Evolutionary conservation across 495 filamentous ascomycete species (phyloP).

Genomic region (Barbatosphaeria neglecta): DNA sequence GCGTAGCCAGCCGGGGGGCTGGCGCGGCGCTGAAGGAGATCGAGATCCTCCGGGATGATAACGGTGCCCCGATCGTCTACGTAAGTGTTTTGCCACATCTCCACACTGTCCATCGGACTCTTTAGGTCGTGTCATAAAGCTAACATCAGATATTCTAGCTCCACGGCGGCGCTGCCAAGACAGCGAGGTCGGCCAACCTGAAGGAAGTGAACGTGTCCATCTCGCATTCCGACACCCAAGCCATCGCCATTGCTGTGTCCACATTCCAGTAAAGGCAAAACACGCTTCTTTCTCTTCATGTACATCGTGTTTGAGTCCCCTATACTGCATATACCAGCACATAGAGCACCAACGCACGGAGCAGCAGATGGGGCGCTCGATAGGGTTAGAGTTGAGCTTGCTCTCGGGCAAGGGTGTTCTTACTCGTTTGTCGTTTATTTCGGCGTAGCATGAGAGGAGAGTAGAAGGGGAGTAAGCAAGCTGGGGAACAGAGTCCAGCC

Average conservation of each 20-base stretch:
- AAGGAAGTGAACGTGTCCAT: constrained; percentile 86
- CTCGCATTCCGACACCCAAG: constrained; percentile 83
- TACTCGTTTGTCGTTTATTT: too few species aligned
- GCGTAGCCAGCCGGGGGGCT: constrained; percentile 73
- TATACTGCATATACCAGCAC: too few species aligned
- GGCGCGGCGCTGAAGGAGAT: constrained; percentile 89
- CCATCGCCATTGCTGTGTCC: constrained; percentile 85
- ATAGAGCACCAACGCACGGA: too few species aligned
- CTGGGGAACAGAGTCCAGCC: too few species aligned
- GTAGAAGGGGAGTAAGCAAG: too few species aligned
- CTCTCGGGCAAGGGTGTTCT: too few species aligned
- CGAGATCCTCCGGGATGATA: constrained; percentile 72
- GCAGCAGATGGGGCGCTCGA: too few species aligned
- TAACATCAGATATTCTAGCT: constrained; percentile 46
- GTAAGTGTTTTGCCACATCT: constrained; percentile 51
- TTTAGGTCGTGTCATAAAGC: too few species aligned
- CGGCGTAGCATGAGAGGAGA: too few species aligned
- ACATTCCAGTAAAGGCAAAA: constrained; percentile 41
- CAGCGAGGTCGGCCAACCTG: constrained; percentile 72
- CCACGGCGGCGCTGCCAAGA: constrained; percentile 67
- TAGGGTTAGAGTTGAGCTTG: too few species aligned
- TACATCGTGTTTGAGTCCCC: neutral
- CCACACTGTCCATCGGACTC: too few species aligned
- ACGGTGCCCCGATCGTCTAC: constrained; percentile 69
- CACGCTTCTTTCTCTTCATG: neutral